Evolutionary conservation across 2,329 filamentous ascomycete genomes (phyloP).

Genomic region (Incumbomyces delicatus): DNA sequence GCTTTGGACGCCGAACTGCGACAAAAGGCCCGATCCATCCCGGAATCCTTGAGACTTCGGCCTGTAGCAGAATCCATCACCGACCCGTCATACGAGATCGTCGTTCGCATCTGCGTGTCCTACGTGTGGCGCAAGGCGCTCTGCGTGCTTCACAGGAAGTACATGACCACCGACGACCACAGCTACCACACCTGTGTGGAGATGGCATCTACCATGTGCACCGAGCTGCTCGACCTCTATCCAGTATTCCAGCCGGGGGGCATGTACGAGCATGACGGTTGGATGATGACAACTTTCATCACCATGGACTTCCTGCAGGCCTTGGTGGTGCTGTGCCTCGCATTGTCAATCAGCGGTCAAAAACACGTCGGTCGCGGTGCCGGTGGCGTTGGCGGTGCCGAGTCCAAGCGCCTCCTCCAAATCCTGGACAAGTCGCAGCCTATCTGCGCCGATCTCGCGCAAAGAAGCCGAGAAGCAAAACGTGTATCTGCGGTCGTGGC

Average conservation of each 20-base stretch:
- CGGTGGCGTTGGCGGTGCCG: neutral
- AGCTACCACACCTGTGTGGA: slow-evolving; percentile 39
- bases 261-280: slow-evolving; percentile 42
- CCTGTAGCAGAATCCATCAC: slow-evolving; percentile 30
- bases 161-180: slow-evolving; percentile 32
- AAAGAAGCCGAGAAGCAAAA: slow-evolving; percentile 2
- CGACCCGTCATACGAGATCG: slow-evolving; percentile 42
- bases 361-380: neutral
- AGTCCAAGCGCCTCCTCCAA: neutral
- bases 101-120: slow-evolving; percentile 43
- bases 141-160: slow-evolving; percentile 46
- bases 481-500: slow-evolving; percentile 1
- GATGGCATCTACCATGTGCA: slow-evolving; percentile 40
- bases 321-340: slow-evolving; percentile 50
- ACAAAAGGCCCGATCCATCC: slow-evolving; percentile 16
- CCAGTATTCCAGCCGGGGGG: slow-evolving; percentile 46
- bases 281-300: slow-evolving; percentile 49
- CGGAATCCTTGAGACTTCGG: slow-evolving; percentile 15
- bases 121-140: slow-evolving; percentile 43
- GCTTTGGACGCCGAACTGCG: slow-evolving; percentile 21
- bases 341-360: slow-evolving; percentile 13
- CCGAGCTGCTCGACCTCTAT: slow-evolving; percentile 41
- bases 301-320: slow-evolving; percentile 55
- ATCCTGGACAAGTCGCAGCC: neutral
- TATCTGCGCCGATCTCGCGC: slow-evolving; percentile 1